Evolutionary conservation across 179 eudicot species (phyloP), one percentile per base, ranked within the genome.

Genomic region (Beta corolliflora): DNA sequence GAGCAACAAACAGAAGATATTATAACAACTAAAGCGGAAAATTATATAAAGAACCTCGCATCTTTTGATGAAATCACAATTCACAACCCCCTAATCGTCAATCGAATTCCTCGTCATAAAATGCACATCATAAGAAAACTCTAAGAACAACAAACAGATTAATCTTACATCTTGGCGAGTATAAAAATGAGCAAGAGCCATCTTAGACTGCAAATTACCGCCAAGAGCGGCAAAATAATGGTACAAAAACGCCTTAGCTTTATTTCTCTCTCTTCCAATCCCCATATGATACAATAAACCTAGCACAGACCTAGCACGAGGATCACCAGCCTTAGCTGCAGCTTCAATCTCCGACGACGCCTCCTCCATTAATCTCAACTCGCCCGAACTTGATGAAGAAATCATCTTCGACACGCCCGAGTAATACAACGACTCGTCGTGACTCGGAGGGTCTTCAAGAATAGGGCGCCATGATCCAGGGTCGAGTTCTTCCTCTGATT

Each of bases 171-270:
- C 94, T 84, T 96, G 99, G 8, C 96, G 88, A 80, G 89, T 81
- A 77, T 94, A 96, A 29, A 90, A 91, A 75, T 89, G 90, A 72
- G 99, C 99, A 45, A 91, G 85, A 21, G 91, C 97, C 97, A 96
- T 90, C 92, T 94, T 96, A 13, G 97, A 90, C 85, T 92, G 96
- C 90, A 91, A 80, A 82, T 91, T 91, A 21, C 99, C 98, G 0
- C 87, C 89, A 19, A 84, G 67, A 9, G 96, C 86, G 0, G 99
- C 99, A 83, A 96, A 94, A 85, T 80, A n/a, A 86, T 92, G 98
- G 77, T 90, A 89, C 89, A 94, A 79, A 87, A 93, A 90, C 16
- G 90, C 96, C 91, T 94, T 95, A 3, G 86, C 95, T 29, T 83
- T 81, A 59, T 83, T 83, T 71, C 87, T 84, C 85, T 91, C 92